phyloP scores from a whole-genome alignment of 495 filamentous ascomycete species.

The Xylaria telfairii region DNA sequence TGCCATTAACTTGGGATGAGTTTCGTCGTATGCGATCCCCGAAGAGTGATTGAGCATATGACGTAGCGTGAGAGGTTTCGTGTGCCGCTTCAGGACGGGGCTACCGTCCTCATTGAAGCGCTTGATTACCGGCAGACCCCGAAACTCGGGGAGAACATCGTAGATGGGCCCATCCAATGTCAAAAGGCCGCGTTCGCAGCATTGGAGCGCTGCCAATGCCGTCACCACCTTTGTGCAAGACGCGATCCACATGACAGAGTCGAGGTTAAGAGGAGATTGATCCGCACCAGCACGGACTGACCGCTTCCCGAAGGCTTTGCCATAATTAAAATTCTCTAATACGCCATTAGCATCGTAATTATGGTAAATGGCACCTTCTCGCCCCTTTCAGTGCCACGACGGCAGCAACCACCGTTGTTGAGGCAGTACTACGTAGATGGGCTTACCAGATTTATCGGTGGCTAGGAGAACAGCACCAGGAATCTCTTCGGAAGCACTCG shows the following conservation, averaged over 20 bases:
- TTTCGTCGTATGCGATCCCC: slow-evolving; percentile 28
- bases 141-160: slow-evolving; percentile 25
- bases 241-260: slow-evolving; percentile 29
- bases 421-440: not conserved
- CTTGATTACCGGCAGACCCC: slow-evolving; percentile 13
- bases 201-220: slow-evolving; percentile 23
- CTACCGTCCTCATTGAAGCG: slow-evolving; percentile 20
- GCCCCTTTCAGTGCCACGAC: not conserved
- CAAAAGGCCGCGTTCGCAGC: slow-evolving; percentile 25
- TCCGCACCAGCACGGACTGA: slow-evolving; percentile 24
- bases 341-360: not conserved
- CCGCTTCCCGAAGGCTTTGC: slow-evolving; percentile 19
- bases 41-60: slow-evolving; percentile 29
- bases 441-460: slow-evolving; percentile 19
- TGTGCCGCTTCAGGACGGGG: slow-evolving; percentile 16
- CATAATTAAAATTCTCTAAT: slow-evolving; percentile 17
- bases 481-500: slow-evolving; percentile 21
- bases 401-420: not conserved
- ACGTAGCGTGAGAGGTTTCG: slow-evolving; percentile 29
- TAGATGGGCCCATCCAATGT: slow-evolving; percentile 26
- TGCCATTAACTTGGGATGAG: slow-evolving; percentile 22
- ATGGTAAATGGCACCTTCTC: not conserved
- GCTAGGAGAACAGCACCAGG: slow-evolving; percentile 27
- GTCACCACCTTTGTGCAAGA: slow-evolving; percentile 31
- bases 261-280: slow-evolving; percentile 19